Base-by-base conservation (phyloP, 2,329 filamentous ascomycete genomes). In the Alternaria sp. region DNA sequence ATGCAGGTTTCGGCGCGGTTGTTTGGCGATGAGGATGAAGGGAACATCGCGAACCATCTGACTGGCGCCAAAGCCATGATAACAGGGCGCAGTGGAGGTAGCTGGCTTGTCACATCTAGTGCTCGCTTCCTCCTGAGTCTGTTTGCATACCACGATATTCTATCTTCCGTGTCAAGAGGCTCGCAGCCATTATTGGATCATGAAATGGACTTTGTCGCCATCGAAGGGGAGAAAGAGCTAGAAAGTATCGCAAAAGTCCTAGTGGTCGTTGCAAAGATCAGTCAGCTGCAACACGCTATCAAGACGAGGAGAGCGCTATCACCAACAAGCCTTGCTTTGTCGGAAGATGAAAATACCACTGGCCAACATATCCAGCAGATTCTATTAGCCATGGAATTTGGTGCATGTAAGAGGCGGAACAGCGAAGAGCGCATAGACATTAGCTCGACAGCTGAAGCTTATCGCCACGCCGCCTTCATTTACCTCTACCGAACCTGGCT, bases 401-500 rank as follows among this genome's bases (percentile, higher is more conserved):
- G 21, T 4, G 23, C 44, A 19, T 52, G 59, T 17, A 64, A 65
- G 15, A 50, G 36, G 3, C 32, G 28, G 15, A 28, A 53, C 1
- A 17, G 19, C 12, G 25, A 23, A 5, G 51, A 60, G 44, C 19
- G 54, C 11, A 32, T 50, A n/a, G 69, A 76, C 17, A 68, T 75
- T 13, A 52, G n/a, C 8, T 26, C 53, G 36, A 77, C 75, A 11
- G 72, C 74, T 13, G 67, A 74, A 61, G 73, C 74, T 6, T 77
- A 74, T 44, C 73, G 73, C 13, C 75, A 77, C 52, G 70, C 75
- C 30, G 75, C 75, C 2, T 76, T 77, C 62, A 77, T 77, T 45
- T 77, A 77, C 46, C 71, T 77, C 23, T 76, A 77, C 53, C 69
- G 75, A 11, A 74, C 74, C 6, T 77, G 75, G 75, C 69, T 74